Evolutionary conservation across 345 rosid species (phyloP), one percentile per base, ranked within the genome.

Genomic region (Noccaea bulbosa): DNA sequence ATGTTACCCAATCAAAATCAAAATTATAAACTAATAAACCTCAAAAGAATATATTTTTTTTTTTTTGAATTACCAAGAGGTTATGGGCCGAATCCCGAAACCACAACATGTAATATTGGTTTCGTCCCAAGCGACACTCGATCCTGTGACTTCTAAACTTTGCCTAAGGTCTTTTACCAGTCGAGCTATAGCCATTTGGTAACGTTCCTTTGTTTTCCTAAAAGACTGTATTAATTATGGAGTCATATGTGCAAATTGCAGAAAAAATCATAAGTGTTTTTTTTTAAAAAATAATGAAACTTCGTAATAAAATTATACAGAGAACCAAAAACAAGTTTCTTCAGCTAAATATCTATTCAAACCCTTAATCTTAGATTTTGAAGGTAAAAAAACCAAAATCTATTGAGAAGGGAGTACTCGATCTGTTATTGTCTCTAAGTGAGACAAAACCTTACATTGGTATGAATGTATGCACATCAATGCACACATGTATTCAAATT

Each of bases 371-470:
- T 45, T 32, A 45, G 20, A 27, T 45, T 34, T 56, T 17, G 24
- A 55, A 43, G 34, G 22, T 45, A 65, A 62, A 72, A 46, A 30
- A 30, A n/a, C n/a, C 57, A 30, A 65, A 65, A 35, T 37, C n/a
- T 50, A 50, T 50, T 67, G 72, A 59, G 37, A 49, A 64, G 20
- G 9, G 6, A 39, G n/a, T n/a, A n/a, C 33, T 74, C 11, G 44
- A 60, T 67, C 51, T 61, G 46, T 68, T 75, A 54, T 68, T 67
- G 58, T 68, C 17, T 61, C 64, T 52, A 56, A 70, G 75, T 76
- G 55, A 70, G 78, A 78, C 78, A 78, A 70, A 73, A 61, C 68
- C 65, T 53, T 52, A 60, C 71, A 65, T 20, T 43, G 50, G 40
- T 58, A 59, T 60, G 48, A 32, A 70, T 6, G 15, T 39, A 55